phyloP scores from a whole-genome alignment of 768 basidiomycete species.

The Pholiota conissans region DNA sequence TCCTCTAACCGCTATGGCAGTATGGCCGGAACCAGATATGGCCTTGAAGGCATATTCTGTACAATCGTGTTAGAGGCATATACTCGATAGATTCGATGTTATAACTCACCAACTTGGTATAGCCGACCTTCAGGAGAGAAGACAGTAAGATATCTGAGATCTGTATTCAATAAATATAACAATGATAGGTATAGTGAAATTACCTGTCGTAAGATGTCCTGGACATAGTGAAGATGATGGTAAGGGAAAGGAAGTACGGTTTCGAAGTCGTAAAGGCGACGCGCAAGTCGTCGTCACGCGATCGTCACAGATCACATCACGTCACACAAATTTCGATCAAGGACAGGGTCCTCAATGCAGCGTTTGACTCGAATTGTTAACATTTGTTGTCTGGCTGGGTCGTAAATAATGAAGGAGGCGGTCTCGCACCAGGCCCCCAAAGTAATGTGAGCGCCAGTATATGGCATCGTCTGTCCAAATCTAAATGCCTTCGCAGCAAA shows the following conservation, averaged over 20 bases:
- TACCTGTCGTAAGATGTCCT: conserved; percentile 93
- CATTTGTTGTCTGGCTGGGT: conserved; percentile 10
- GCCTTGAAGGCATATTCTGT: conserved; percentile 99
- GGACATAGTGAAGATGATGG: conserved; percentile 62
- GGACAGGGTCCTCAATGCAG: not conserved
- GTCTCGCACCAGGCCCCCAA: conserved; percentile 80
- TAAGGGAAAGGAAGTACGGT: conserved; percentile 16
- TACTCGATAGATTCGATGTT: not conserved
- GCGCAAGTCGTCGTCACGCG: conserved; percentile 60
- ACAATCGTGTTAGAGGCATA: conserved; percentile 11
- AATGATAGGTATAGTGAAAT: not conserved
- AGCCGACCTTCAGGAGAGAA: conserved; percentile 97
- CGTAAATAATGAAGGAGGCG: conserved; percentile 70
- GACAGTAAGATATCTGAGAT: conserved; percentile 83
- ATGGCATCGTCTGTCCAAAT: not conserved
- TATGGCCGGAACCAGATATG: conserved; percentile 95
- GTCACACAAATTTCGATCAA: conserved; percentile 22
- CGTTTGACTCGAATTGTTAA: not conserved
- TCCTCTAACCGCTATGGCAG: conserved; percentile 88
- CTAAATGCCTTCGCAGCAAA: conserved; percentile 60
- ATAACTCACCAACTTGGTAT: conserved; percentile 91
- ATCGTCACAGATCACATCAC: conserved; percentile 31
- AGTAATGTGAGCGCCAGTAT: conserved; percentile 62
- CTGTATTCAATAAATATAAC: not conserved
- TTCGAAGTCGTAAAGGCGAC: conserved; percentile 27